These are phyloP conservation scores for Endogone sp. DNA, from an alignment of 192 early-diverging fungal species.

Conservation along the genomic window DNA sequence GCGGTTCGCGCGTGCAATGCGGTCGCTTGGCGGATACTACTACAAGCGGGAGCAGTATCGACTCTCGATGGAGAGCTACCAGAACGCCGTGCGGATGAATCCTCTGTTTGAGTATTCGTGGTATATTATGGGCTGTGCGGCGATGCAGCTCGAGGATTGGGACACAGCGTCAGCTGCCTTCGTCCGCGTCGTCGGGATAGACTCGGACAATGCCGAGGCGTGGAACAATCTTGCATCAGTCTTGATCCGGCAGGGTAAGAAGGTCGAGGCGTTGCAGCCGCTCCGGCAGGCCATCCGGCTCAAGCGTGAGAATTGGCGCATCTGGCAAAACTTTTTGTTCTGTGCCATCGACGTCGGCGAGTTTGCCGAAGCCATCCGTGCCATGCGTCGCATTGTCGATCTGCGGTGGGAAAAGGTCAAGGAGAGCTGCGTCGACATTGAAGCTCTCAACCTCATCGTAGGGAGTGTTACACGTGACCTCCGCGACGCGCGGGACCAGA, in stretches of 20 bases:
- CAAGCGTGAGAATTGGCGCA: constrained; percentile 80
- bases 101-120: constrained; percentile 94
- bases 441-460: constrained; percentile 73
- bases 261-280: constrained; percentile 75
- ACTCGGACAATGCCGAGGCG: constrained; percentile 85
- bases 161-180: constrained; percentile 73
- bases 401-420: constrained; percentile 66
- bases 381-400: constrained; percentile 79
- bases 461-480: constrained; percentile 55
- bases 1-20: constrained; percentile 89
- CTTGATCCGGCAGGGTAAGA: constrained; percentile 66
- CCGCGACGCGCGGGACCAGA: constrained; percentile 46
- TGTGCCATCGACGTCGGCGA: constrained; percentile 73
- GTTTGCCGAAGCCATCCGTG: constrained; percentile 78
- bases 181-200: constrained; percentile 64
- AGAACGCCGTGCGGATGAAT: constrained; percentile 85
- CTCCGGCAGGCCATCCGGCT: constrained; percentile 78
- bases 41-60: constrained; percentile 63
- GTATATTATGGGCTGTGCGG: constrained; percentile 95
- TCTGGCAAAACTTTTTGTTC: constrained; percentile 93
- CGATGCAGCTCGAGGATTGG: constrained; percentile 77
- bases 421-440: constrained; percentile 75
- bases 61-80: constrained; percentile 68
- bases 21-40: constrained; percentile 83
- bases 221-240: constrained; percentile 95